phyloP scores from a whole-genome alignment of 371 early-diverging fungal species.

The Entomophthora muscae region DNA sequence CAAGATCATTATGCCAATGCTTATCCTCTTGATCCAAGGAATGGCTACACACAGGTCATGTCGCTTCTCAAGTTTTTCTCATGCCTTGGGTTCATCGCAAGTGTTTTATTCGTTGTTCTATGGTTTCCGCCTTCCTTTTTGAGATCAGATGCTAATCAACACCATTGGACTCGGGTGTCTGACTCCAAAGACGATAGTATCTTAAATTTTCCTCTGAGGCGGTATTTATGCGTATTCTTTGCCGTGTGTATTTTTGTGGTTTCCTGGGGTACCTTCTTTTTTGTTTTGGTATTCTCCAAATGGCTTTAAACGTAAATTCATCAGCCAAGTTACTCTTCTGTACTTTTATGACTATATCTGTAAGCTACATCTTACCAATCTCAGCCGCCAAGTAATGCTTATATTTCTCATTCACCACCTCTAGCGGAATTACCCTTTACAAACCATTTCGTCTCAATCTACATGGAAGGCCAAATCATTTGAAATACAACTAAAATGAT shows the following conservation, averaged over 20 bases:
- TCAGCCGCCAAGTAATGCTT: no score
- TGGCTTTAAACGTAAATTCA: no score
- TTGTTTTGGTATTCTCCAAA: not conserved
- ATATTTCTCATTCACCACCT: no score
- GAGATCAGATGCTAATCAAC: not conserved
- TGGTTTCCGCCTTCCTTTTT: not conserved
- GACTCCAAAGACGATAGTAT: not conserved
- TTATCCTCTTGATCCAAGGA: not conserved
- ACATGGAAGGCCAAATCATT: no score
- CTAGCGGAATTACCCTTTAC: no score
- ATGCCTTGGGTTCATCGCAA: not conserved
- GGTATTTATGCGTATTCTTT: not conserved
- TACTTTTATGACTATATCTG: no score
- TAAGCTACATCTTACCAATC: no score
- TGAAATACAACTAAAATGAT: no score
- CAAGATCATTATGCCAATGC: slow-evolving; percentile 1
- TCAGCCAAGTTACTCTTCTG: no score
- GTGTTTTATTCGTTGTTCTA: not conserved
- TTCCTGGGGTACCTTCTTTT: not conserved
- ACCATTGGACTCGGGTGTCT: not conserved
- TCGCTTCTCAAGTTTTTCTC: not conserved
- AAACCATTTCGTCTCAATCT: no score
- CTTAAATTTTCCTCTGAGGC: not conserved
- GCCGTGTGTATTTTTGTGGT: not conserved
- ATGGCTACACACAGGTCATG: not conserved